Base-by-base conservation (phyloP, 108 stramenopile species). In the Cyclotella distinguenda region DNA sequence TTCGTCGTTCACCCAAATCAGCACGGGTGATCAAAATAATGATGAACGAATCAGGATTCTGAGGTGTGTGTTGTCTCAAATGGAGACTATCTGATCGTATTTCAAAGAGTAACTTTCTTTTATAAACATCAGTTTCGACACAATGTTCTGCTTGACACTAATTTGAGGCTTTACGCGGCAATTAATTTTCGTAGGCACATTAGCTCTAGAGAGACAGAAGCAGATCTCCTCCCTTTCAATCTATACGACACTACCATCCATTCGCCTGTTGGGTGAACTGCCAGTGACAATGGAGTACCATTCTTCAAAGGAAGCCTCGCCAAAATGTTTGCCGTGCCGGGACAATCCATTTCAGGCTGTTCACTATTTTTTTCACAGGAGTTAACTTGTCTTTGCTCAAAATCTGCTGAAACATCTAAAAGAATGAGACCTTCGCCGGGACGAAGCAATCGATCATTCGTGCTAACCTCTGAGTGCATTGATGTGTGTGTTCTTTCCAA, bases 231-330 rank as follows among this genome's bases (percentile, higher is more conserved):
- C 27, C 72, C 69, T 30, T 68, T 60, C 60, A 61, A 44, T 13
- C 73, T 62, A 60, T 64, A 77, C 22, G 71, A 65, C n/a, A 78
- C 50, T 23, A 72, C 54, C 65, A 78, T 66, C 77, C 77, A 78
- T 32, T 78, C 71, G 25, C 77, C 77, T 43, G 53, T 51, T 4
- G 77, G 77, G 46, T 78, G 77, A 1, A 58, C 40, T 15, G 64
- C 77, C 44, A 78, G 32, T 33, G 66, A 60, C 38, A 61, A 40
- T 13, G 77, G 77, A 48, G 59, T 61, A 11, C 74, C 74, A 21
- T 59, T 31, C 13, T 43, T 32, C 25, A 73, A 45, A 25, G 72
- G 72, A 10, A 73, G 63, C 31, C 72, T 39, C 40, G 72, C 56
- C 18, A 40, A 36, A 51, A 64, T 65, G 3, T 28, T 19, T 58